Base-by-base conservation (phyloP, 2,329 filamentous ascomycete genomes). In the Cercospora zeae-maydis region DNA sequence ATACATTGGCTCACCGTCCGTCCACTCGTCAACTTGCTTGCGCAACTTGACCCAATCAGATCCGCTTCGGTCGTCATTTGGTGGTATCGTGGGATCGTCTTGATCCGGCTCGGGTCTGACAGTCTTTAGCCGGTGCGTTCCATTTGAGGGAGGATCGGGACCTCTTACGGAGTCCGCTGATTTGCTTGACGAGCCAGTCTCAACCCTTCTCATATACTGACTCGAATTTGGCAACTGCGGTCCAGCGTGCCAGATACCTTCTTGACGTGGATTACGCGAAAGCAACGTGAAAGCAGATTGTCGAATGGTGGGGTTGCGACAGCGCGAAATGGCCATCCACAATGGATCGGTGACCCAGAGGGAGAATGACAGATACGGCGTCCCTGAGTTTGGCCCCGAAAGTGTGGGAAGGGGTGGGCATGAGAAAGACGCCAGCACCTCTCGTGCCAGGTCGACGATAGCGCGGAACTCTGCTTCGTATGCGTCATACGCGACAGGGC, bases 281-380 rank as follows among this genome's bases (percentile, higher is more conserved):
- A 74, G 66, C 24, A 74, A 61, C n/a, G 69, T 71, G 62, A 73
- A 74, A 16, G 72, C 72, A 33, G 71, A 69, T 49, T 74, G 72
- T 11, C 72, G 69, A 30, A 73, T 73, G 8, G 67, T 67, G 7
- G 72, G 69, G 24, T 73, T 72, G 19, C 71, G 68, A 53, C 72
- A 74, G 16, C 72, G 68, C 14, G 70, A 72, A 47, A 74, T 72
- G 30, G 70, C 72, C 72, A 74, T 74, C 72, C 72, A 74, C 14
- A 74, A 62, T 5, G 71, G 72, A 60, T 74, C 72, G 1, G 72
- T 74, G n/a, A 74, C 72, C 72, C 72, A 74, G 13, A 74, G 61
- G 1, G 69, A 71, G 61, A 73, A 74, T 2, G 69, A 72, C 31
- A 74, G 65, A 53, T 73, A 74, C 6, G 72, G 72, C 4, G 69